These are phyloP conservation scores for Puya raimondii DNA, from an alignment of 176 grass and related monocot species.

Conservation along the genomic window DNA sequence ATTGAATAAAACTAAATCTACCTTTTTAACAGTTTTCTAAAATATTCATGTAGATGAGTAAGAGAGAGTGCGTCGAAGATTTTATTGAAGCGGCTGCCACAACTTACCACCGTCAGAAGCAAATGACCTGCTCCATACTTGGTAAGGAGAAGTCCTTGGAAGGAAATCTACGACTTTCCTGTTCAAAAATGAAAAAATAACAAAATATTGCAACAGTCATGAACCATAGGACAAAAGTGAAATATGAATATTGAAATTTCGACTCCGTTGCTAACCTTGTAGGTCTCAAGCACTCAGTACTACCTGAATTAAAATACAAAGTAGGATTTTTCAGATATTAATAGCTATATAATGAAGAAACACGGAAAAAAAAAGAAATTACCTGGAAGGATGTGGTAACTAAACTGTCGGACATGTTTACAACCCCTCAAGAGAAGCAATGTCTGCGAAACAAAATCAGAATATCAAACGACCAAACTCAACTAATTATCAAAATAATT, in stretches of 20 bases:
- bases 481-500: slow-evolving; percentile 1
- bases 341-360: background rate
- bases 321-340: slow-evolving; percentile 11
- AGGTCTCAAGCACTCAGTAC: slow-evolving; percentile 25
- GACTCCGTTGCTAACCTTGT: slow-evolving; percentile 23
- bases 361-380: slow-evolving; percentile 7
- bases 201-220: slow-evolving; percentile 12
- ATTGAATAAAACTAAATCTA: slow-evolving; percentile 11
- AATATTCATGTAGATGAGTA: background rate
- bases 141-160: slow-evolving; percentile 53
- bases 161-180: slow-evolving; percentile 33
- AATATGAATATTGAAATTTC: background rate
- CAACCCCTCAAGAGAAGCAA: slow-evolving; percentile 52
- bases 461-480: background rate
- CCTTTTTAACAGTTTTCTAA: slow-evolving; percentile 3
- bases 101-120: slow-evolving; percentile 77
- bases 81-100: background rate
- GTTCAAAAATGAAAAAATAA: background rate
- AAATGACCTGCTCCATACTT: slow-evolving; percentile 74
- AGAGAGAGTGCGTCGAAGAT: background rate
- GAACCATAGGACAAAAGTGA: background rate
- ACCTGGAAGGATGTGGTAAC: slow-evolving; percentile 71
- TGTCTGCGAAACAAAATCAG: slow-evolving; percentile 30
- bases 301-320: slow-evolving; percentile 24
- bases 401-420: slow-evolving; percentile 53